Evolutionary conservation across 495 filamentous ascomycete genomes (phyloP).

Genomic region (Aspergillus cavernicola): DNA sequence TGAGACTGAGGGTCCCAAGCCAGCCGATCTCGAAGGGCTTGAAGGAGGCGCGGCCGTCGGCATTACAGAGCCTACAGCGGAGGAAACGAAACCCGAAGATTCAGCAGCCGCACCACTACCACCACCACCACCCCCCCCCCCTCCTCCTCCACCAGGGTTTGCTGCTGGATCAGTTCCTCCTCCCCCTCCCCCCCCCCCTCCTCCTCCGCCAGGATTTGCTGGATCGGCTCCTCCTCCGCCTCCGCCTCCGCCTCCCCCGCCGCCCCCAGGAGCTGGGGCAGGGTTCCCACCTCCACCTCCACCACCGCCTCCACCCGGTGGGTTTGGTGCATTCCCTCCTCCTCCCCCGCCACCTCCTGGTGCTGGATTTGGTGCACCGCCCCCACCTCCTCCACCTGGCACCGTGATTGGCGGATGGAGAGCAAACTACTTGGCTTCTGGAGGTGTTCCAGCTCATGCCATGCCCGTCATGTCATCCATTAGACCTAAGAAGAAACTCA

Average conservation of each 20-base stretch:
- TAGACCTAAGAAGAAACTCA: constrained; percentile 97
- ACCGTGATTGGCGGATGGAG: constrained; percentile 55
- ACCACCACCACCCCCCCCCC: constrained; percentile 19
- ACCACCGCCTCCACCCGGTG: constrained; percentile 40
- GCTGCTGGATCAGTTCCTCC: constrained; percentile 24
- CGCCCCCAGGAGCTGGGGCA: constrained; percentile 45
- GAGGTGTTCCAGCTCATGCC: constrained; percentile 33
- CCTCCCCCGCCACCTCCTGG: constrained; percentile 55
- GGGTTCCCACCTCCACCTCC: constrained; percentile 48
- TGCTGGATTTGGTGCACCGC: constrained; percentile 37
- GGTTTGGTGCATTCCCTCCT: constrained; percentile 42
- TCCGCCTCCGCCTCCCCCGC: constrained; percentile 39
- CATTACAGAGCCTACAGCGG: constrained; percentile 24
- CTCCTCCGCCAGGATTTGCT: constrained; percentile 32
- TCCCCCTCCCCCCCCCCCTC: constrained; percentile 46
- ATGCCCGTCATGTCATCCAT: constrained; percentile 65
- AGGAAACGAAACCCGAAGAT: constrained; percentile 23
- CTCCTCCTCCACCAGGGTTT: constrained; percentile 35
- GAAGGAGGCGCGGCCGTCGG: constrained; percentile 35
- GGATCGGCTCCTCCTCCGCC: constrained; percentile 28
- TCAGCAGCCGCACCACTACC: constrained; percentile 46
- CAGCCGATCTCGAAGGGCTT: constrained; percentile 21
- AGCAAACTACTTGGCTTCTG: constrained; percentile 47
- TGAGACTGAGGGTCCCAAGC: constrained; percentile 52
- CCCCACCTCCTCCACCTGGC: constrained; percentile 57